phyloP scores from a whole-genome alignment of 148 eudicot species.

The Cornus controversa region DNA sequence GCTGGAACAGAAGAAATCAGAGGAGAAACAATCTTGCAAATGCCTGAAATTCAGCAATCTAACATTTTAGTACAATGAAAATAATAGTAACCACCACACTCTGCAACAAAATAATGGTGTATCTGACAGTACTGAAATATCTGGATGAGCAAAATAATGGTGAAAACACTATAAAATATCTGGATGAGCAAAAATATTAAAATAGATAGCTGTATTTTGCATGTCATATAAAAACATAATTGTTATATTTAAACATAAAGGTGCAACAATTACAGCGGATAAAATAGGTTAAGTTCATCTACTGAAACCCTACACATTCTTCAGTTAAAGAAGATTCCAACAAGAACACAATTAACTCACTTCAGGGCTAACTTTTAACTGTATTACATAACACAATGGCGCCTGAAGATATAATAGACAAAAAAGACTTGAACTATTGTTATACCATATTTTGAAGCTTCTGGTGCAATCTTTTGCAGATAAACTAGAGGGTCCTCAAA shows the following conservation, averaged over 20 bases:
- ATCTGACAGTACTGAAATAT: neutral
- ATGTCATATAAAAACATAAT: too few species aligned
- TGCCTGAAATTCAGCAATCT: constrained; percentile 35
- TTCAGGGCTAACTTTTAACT: neutral
- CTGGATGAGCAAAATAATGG: neutral
- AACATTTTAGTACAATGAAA: neutral
- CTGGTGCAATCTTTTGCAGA: constrained; percentile 54
- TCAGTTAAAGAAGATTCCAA: neutral
- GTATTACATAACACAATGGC: too few species aligned
- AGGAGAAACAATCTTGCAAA: constrained; percentile 76
- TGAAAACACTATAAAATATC: too few species aligned
- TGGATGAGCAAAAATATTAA: neutral
- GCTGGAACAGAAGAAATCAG: constrained; percentile 62
- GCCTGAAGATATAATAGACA: neutral
- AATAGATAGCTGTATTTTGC: neutral
- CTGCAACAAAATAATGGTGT: neutral
- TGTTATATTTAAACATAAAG: too few species aligned
- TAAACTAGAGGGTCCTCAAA: constrained; percentile 69
- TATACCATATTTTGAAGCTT: constrained; percentile 64
- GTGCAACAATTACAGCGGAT: neutral
- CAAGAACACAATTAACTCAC: neutral
- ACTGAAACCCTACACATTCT: neutral
- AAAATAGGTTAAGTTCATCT: neutral
- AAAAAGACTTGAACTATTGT: neutral
- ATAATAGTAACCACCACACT: neutral